Evolutionary conservation across 345 rosid genomes (phyloP).

Genomic region (Erodium maritimum): DNA sequence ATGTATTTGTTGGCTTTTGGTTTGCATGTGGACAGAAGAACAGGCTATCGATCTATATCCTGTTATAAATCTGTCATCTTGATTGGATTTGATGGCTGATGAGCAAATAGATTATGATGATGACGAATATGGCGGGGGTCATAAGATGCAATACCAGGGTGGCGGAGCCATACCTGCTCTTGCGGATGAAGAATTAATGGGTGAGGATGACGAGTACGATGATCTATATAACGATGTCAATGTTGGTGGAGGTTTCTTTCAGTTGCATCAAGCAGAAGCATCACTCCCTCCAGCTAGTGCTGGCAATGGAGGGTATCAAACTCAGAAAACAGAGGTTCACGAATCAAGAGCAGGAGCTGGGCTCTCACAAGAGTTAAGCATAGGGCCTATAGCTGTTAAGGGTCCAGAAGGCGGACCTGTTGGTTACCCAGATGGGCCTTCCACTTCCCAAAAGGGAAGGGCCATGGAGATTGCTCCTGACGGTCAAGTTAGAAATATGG

Average conservation of each 20-base stretch:
- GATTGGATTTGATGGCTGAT: constrained; percentile 36
- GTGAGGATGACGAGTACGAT: constrained; percentile 63
- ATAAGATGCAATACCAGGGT: constrained; percentile 14
- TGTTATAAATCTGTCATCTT: constrained; percentile 25
- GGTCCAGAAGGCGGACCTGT: constrained; percentile 39
- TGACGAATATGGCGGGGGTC: constrained; percentile 41
- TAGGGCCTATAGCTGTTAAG: constrained; percentile 22
- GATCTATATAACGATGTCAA: constrained; percentile 77
- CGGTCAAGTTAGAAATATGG: constrained; percentile 31
- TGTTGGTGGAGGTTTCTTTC: constrained; percentile 69
- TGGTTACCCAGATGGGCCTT: constrained; percentile 32
- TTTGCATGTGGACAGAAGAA: constrained; percentile 6
- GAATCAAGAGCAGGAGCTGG: constrained; percentile 24
- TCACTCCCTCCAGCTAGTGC: constrained; percentile 30
- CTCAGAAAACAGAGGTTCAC: constrained; percentile 16
- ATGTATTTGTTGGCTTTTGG: background rate
- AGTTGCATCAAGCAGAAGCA: constrained; percentile 17
- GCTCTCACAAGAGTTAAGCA: constrained; percentile 27
- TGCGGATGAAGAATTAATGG: constrained; percentile 54
- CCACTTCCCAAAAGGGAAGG: constrained; percentile 32
- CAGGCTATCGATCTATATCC: constrained; percentile 9
- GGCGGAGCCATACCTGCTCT: constrained; percentile 64
- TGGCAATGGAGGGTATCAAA: constrained; percentile 37
- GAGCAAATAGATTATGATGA: constrained; percentile 41
- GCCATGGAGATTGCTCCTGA: constrained; percentile 25